Conservation (phyloP, 208 protist species). For the Trypanosoma cruzi region DNA sequence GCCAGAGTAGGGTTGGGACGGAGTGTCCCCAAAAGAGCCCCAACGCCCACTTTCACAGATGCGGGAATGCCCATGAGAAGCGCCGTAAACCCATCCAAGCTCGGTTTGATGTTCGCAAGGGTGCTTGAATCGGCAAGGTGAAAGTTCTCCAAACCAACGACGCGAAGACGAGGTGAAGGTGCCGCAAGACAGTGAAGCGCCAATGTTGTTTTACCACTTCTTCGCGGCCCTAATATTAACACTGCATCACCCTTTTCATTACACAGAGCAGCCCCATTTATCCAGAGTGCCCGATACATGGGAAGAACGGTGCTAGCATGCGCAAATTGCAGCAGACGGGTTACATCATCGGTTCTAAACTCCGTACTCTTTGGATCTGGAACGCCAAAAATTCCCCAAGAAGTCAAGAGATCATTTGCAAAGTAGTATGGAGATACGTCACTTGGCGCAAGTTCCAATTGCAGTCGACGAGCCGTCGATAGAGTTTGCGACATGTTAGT, state of each 20-base stretch:
- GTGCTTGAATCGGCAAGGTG: slow-evolving; percentile 37
- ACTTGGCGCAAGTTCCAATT: slow-evolving; percentile 40
- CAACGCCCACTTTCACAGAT: slow-evolving; percentile 49
- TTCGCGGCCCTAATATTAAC: slow-evolving; percentile 50
- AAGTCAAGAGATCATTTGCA: slow-evolving; percentile 48
- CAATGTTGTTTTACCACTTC: slow-evolving; percentile 75
- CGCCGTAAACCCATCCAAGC: neutral
- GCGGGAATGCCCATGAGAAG: slow-evolving; percentile 47
- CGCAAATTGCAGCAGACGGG: slow-evolving; percentile 40
- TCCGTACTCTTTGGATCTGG: slow-evolving; percentile 2
- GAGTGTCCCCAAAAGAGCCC: slow-evolving; percentile 66
- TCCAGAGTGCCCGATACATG: slow-evolving; percentile 47
- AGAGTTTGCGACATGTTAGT: slow-evolving; percentile 36
- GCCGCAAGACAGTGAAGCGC: slow-evolving; percentile 65
- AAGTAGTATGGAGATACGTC: slow-evolving; percentile 71
- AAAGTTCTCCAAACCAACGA: slow-evolving; percentile 62
- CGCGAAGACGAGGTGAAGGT: slow-evolving; percentile 25
- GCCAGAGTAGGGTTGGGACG: slow-evolving; percentile 54
- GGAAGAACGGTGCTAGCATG: slow-evolving; percentile 41
- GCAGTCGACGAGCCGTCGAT: slow-evolving; percentile 27
- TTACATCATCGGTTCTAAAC: slow-evolving; percentile 30
- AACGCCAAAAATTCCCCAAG: slow-evolving; percentile 70
- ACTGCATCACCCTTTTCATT: slow-evolving; percentile 43
- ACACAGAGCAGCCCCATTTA: slow-evolving; percentile 62
- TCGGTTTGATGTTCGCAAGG: slow-evolving; percentile 10